Evolutionary conservation across 495 filamentous ascomycete species (phyloP), one percentile per base, ranked within the genome.

Genomic region (Aspergillus avenaceus): DNA sequence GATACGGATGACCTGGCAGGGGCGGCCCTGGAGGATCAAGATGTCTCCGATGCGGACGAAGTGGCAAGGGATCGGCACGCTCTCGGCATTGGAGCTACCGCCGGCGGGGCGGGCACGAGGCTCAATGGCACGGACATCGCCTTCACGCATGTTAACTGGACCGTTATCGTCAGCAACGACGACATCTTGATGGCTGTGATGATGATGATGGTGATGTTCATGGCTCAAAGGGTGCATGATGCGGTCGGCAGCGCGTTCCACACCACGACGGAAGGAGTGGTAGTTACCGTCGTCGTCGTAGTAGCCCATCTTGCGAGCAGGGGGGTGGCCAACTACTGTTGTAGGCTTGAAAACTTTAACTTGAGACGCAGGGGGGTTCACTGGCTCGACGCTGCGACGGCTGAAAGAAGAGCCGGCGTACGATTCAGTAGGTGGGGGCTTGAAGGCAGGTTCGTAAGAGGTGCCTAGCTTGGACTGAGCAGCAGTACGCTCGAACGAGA

Each of bases 1-100:
- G 85, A 98, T 97, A 64, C 91, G 91, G 82, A 98, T 98, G 69
- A 98, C 92, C 83, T 97, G 93, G 88, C 92, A 97, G 54, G 95
- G 93, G 58, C 93, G 95, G 71, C 92, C 91, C 82, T 98, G 93
- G 54, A 98, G 89, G 80, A 97, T 95, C 70, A 98, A 77, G 76
- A 98, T 87, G 76, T 98, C 93, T 71, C 95, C 93, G 62, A 96
- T 87, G 75, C 93, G 93, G 78, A 98, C 88, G 79, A 96, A 95
- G 84, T 98, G 91, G 84, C 89, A 95, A 38, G 93, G 93, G 76
- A 98, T 97, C 67, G 93, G 90, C 70, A 98, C 91, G 59, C 88
- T 95, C 78, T 95, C 88, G 69, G 84, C 80, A 44, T 75, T 41
- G 65, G 71, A 56, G 45, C 69, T 58, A 34, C 58, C 67, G 40